Percentiles rank a stretch among this genome's conserved stretches.
Evolutionary conservation across 2,329 filamentous ascomycete genomes (phyloP).

Genomic region (Cladobotryum protrusum): DNA sequence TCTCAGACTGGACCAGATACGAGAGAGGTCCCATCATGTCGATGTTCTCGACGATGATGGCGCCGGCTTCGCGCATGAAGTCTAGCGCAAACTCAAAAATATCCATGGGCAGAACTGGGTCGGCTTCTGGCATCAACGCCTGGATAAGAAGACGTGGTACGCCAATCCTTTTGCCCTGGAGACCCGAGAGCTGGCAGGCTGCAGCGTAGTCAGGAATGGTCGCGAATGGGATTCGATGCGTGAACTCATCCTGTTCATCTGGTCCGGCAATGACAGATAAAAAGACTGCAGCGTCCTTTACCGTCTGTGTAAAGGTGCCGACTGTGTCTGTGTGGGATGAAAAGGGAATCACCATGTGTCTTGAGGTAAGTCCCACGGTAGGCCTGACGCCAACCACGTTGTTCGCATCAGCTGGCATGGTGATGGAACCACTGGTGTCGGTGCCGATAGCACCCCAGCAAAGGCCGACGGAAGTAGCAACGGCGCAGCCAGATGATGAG

Average conservation of each 20-base stretch:
- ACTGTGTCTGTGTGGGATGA: slow-evolving; percentile 59
- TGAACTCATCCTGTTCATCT: slow-evolving; percentile 57
- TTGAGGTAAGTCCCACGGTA: slow-evolving; percentile 58
- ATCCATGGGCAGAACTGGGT: not conserved
- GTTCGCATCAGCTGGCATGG: slow-evolving; percentile 46
- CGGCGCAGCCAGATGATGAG: slow-evolving; percentile 54
- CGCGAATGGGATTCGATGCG: slow-evolving; percentile 46
- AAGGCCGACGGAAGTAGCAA: slow-evolving; percentile 52
- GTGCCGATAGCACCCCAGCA: slow-evolving; percentile 53
- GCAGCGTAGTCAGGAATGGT: slow-evolving; percentile 53
- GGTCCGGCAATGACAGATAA: slow-evolving; percentile 58
- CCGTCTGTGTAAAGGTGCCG: slow-evolving; percentile 57
- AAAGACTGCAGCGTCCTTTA: slow-evolving; percentile 58
- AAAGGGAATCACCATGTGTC: slow-evolving; percentile 60
- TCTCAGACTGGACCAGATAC: slow-evolving; percentile 22
- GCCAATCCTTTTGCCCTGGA: slow-evolving; percentile 56
- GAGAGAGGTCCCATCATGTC: slow-evolving; percentile 31
- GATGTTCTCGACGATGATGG: slow-evolving; percentile 50
- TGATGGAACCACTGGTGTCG: slow-evolving; percentile 50
- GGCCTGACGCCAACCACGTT: slow-evolving; percentile 65
- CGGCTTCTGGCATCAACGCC: not conserved
- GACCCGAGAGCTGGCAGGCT: slow-evolving; percentile 46
- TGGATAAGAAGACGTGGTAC: slow-evolving; percentile 54
- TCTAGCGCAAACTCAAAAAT: slow-evolving; percentile 49
- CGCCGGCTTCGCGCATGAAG: slow-evolving; percentile 49